Conservation (phyloP, 1,284 basidiomycete genomes). For the Cutaneotrichosporon cavernicola region DNA sequence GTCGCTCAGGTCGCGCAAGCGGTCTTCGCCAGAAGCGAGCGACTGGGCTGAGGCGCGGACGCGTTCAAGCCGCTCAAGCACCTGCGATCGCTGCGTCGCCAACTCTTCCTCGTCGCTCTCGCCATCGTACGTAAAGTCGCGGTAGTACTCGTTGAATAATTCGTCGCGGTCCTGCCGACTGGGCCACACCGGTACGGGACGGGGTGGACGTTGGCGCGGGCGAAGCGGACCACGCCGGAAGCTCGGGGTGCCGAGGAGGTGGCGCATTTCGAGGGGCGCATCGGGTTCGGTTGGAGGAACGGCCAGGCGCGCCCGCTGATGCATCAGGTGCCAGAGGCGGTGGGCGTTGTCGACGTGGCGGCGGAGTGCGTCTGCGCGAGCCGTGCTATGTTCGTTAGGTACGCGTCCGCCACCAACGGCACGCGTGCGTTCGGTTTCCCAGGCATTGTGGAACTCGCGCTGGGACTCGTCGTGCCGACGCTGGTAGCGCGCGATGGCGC, state of each 20-base stretch:
- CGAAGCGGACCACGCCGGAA: slow-evolving; percentile 4
- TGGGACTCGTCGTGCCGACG: slow-evolving; percentile 15
- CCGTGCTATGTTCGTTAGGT: slow-evolving; percentile 14
- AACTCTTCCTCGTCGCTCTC: slow-evolving; percentile 7
- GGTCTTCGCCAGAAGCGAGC: neutral
- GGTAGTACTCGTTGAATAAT: slow-evolving; percentile 16
- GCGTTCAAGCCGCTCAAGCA: neutral
- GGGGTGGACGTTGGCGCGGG: neutral
- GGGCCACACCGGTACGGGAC: neutral
- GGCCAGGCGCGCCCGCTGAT: slow-evolving; percentile 6
- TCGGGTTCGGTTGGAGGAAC: neutral
- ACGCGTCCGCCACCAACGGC: slow-evolving; percentile 12
- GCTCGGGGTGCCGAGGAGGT: slow-evolving; percentile 1
- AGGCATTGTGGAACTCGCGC: slow-evolving; percentile 16
- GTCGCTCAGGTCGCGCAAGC: neutral
- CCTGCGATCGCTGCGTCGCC: neutral
- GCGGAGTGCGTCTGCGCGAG: slow-evolving; percentile 14
- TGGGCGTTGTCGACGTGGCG: slow-evolving; percentile 21
- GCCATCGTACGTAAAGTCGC: slow-evolving; percentile 20
- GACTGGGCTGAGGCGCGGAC: neutral
- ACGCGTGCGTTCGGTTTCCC: slow-evolving; percentile 17
- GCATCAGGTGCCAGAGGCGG: slow-evolving; percentile 18
- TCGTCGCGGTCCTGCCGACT: neutral
- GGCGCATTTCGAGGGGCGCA: slow-evolving; percentile 7
- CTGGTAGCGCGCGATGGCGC: slow-evolving; percentile 14